Conservation (phyloP, 2,329 filamentous ascomycete species). For the Aspergillus sp. region DNA sequence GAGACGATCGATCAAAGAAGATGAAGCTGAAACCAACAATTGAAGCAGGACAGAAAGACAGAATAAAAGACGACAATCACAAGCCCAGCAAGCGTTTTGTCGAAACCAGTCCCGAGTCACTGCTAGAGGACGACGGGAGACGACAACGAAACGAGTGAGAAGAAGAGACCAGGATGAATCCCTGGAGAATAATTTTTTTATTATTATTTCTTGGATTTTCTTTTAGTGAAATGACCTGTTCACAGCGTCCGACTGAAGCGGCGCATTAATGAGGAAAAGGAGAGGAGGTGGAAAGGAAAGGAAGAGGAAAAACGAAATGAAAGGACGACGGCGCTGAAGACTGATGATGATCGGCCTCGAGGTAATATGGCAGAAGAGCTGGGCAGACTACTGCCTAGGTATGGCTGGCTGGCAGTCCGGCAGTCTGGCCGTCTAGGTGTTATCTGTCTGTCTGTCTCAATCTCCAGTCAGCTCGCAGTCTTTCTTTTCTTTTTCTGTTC, state of each 20-base stretch:
- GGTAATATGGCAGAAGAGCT: neutral
- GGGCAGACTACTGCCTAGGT: no score
- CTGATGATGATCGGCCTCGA: constrained; percentile 19
- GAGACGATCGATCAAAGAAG: neutral
- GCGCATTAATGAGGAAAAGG: constrained; percentile 19
- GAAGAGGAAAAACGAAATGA: constrained; percentile 12
- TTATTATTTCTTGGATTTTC: constrained; percentile 5
- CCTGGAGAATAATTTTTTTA: neutral
- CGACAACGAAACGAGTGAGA: constrained; percentile 8
- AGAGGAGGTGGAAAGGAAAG: constrained; percentile 13
- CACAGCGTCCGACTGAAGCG: constrained; percentile 32
- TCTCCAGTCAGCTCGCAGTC: no score
- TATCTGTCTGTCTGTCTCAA: no score
- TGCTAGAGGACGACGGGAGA: constrained; percentile 15
- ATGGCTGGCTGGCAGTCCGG: no score
- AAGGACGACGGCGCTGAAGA: constrained; percentile 8
- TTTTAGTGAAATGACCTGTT: constrained; percentile 26
- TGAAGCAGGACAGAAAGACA: constrained; percentile 2
- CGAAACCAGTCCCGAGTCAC: constrained; percentile 12
- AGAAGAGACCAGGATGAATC: no score
- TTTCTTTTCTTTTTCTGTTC: no score
- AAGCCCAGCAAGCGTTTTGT: constrained; percentile 27
- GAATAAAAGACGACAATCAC: constrained; percentile 15
- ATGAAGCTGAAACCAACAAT: constrained; percentile 1
- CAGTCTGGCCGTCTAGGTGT: no score